Percentiles rank a stretch among this genome's conserved stretches.
Conservation (phyloP, 2,329 filamentous ascomycete genomes). For the Chrysoporthe cubensis region DNA sequence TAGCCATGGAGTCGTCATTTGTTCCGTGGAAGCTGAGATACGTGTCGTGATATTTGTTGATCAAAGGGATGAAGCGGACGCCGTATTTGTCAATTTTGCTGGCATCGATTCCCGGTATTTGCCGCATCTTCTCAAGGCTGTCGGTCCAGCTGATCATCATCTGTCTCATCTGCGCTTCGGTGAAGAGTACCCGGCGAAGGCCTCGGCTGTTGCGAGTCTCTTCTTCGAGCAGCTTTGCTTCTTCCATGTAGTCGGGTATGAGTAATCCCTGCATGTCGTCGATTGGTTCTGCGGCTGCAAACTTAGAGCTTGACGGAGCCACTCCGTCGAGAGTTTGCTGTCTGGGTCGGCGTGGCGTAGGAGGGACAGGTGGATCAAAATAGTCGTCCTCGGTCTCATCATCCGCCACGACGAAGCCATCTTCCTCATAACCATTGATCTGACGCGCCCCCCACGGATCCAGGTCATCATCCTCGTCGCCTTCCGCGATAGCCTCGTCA, state of each 20-base stretch:
- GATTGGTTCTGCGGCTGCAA: slow-evolving; percentile 53
- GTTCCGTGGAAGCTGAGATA: slow-evolving; percentile 34
- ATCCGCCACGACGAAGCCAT: slow-evolving; percentile 44
- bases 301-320: slow-evolving; percentile 62
- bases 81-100: slow-evolving; percentile 68
- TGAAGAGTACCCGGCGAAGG: slow-evolving; percentile 66
- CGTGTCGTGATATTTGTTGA: slow-evolving; percentile 57
- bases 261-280: slow-evolving; percentile 64
- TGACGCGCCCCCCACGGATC: slow-evolving; percentile 42
- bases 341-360: slow-evolving; percentile 37
- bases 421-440: slow-evolving; percentile 49
- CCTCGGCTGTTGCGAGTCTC: slow-evolving; percentile 62
- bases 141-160: slow-evolving; percentile 75
- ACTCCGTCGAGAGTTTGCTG: slow-evolving; percentile 46
- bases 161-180: slow-evolving; percentile 68
- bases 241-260: slow-evolving; percentile 66
- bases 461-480: slow-evolving; percentile 42
- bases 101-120: slow-evolving; percentile 64
- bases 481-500: slow-evolving; percentile 36
- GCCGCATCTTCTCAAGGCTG: slow-evolving; percentile 62
- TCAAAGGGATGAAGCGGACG: slow-evolving; percentile 60
- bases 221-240: slow-evolving; percentile 64
- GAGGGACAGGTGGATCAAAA: slow-evolving; percentile 49
- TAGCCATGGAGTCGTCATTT: slow-evolving; percentile 26
- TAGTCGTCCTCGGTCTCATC: slow-evolving; percentile 47